Evolutionary conservation across 2,329 filamentous ascomycete species (phyloP).

Genomic region (Chrysosphaeria jannelii): DNA sequence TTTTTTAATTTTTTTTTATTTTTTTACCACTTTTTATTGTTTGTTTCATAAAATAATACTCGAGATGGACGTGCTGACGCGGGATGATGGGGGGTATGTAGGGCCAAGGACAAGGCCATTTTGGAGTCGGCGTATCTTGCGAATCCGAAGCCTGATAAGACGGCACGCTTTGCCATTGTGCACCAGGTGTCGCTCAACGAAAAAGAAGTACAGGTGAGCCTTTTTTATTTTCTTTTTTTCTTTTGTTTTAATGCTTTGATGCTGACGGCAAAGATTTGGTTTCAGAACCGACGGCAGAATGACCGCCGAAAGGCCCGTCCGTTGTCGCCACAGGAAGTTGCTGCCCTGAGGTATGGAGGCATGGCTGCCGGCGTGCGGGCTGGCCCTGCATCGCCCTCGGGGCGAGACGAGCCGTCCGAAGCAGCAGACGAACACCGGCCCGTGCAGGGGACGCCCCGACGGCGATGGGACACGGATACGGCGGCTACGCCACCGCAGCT

Average conservation of each 20-base stretch:
- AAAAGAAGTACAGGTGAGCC: conserved; percentile 88
- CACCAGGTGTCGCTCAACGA: conserved; percentile 66
- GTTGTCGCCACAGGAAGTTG: conserved; percentile 47
- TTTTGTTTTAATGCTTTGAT: neutral
- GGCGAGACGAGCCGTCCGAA: conserved; percentile 2
- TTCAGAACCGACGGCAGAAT: conserved; percentile 84
- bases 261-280: too few relatives aligned
- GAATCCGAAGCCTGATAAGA: conserved; percentile 80
- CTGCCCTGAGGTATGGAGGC: conserved; percentile 23
- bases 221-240: too few relatives aligned
- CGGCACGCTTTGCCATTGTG: conserved; percentile 57
- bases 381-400: conserved; percentile 10
- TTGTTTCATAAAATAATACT: too few relatives aligned
- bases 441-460: too few relatives aligned
- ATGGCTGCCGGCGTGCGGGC: conserved; percentile 21
- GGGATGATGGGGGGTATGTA: too few relatives aligned
- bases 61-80: too few relatives aligned
- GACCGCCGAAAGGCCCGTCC: conserved; percentile 71
- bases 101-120: conserved; percentile 64
- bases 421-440: too few relatives aligned
- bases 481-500: too few relatives aligned
- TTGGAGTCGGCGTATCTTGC: conserved; percentile 61
- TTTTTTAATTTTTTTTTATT: too few relatives aligned
- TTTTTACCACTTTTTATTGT: too few relatives aligned
- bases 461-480: too few relatives aligned